Base-by-base conservation (phyloP, 257 asterid species). In the Voacanga thouarsii region DNA sequence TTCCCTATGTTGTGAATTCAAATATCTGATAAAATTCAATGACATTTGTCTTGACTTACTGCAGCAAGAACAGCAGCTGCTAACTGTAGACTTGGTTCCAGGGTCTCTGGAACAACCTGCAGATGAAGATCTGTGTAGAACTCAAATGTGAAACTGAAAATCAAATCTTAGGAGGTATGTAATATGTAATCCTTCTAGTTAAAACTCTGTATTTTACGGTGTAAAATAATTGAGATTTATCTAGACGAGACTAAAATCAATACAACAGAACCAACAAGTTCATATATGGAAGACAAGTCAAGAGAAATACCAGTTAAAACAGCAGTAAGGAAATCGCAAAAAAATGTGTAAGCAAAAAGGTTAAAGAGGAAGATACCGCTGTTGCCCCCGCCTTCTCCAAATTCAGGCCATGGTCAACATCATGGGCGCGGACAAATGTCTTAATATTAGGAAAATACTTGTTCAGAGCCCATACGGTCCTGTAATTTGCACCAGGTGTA, bases 381-480 rank as follows among this genome's bases (percentile, higher is more conserved):
- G 98, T 87, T 79, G 99, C 98, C 70, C 99, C 99, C 51, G 99
- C 99, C 84, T 93, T 96, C 83, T 96, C 99, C 84, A 96, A 82
- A 79, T 93, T 93, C 85, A 93, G 91, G 73, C 99, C 99, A 82
- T 96, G 99, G 81, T 96, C 99, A 49, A 96, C 97, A 80, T 96
- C 99, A 85, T 96, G 99, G 76, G 99, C 99, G 72, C 98, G 97
- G 78, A 96, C 99, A 76, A 96, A 96, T 51, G 99, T 96, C 86
- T 93, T 96, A 61, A 93, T 93, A 76, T 96, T 96, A 78, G 99
- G 97, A 72, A 89, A 96, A 77, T 96, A 87, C 86, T 96, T 96
- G 97, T 88, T 96, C 87, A 96, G 88, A 77, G 99, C 99, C 99
- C 99, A 96, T 75, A 96, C 99, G 75, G 99, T 89, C 87, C 99